Base-by-base conservation (phyloP, 2,329 filamentous ascomycete genomes). In the Ceratocystis cubensis region DNA sequence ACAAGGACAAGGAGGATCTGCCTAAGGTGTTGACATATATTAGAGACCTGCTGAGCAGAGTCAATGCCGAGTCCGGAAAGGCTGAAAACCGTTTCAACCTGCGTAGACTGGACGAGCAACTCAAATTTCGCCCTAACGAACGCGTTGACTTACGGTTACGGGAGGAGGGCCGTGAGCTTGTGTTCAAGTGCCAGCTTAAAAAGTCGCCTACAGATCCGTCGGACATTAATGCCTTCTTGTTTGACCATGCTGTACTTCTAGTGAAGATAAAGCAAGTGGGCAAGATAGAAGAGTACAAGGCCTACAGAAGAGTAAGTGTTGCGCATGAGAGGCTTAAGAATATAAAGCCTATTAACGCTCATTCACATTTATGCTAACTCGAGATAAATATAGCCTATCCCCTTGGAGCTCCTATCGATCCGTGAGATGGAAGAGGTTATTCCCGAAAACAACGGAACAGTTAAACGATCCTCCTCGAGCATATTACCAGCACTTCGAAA, bases 51-150 rank as follows among this genome's bases (percentile, higher is more conserved):
- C 78, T 99, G 63, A 88, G 85, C 64, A 84, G 89, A 70, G 94
- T 99, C 73, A 99, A 99, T 73, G 84, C 89, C 15, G 94, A 97
- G 75, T 96, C 91, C 70, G 94, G 94, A 71, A 96, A 96, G 78
- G 91, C 94, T 0, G 94, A 99, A 76, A 99, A 99, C 74, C 88
- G 94, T 64, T 97, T 96, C 81, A 97, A 97, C 74, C 79, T 99
- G 67, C 88, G 93, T 75, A 89, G 91, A 71, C 82, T 99, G 41
- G 94, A 96, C 73, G 87, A 94, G 71, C 89, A 96, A 71, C 84
- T 99, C 70, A 91, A 93, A 69, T 99, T 96, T 81, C 84, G 88
- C 53, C 87, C 89, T 1, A 91, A 91, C 69, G 93, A 96, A 73
- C 89, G 88, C 73, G 92, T 97, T 61, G 94, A 99, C 74, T 79